Evolutionary conservation across 768 basidiomycete genomes (phyloP).

Genomic region (Coprinopsis cinerea): DNA sequence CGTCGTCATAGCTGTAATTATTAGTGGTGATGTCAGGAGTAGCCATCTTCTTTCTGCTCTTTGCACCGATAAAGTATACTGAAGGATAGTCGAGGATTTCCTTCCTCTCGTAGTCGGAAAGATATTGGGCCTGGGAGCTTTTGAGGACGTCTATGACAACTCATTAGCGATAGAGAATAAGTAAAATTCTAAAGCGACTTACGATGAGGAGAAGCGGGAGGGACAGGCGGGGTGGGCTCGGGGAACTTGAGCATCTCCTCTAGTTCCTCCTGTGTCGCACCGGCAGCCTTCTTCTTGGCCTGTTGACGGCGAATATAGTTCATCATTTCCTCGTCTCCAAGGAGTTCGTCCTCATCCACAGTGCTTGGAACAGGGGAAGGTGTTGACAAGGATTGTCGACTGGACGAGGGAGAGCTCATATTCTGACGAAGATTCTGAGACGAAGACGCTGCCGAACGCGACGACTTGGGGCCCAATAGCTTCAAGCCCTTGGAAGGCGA

Average conservation of each 20-base stretch:
- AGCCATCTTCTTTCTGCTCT: conserved; percentile 80
- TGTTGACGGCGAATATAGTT: conserved; percentile 89
- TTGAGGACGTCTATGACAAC: conserved; percentile 52
- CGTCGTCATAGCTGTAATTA: conserved; percentile 96
- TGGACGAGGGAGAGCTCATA: conserved; percentile 58
- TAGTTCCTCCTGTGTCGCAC: conserved; percentile 80
- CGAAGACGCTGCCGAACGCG: conserved; percentile 47
- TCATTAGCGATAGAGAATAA: conserved; percentile 7
- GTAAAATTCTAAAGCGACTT: conserved; percentile 22
- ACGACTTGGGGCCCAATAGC: conserved; percentile 70
- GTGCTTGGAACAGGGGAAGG: conserved; percentile 78
- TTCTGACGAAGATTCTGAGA: conserved; percentile 49
- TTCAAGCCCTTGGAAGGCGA: conserved; percentile 84
- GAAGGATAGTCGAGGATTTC: conserved; percentile 85
- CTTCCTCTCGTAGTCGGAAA: conserved; percentile 85
- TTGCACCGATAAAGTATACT: conserved; percentile 77
- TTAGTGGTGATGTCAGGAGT: conserved; percentile 66
- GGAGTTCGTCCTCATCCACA: conserved; percentile 78
- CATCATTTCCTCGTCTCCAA: conserved; percentile 96
- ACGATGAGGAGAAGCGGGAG: conserved; percentile 68
- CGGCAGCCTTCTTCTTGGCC: conserved; percentile 77
- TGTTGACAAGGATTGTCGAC: conserved; percentile 72
- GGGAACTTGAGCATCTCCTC: conserved; percentile 90
- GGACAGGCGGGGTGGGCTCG: conserved; percentile 72
- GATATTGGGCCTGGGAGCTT: conserved; percentile 56